These are phyloP conservation scores for Lactarius sanguifluus DNA, from an alignment of 768 basidiomycete species.

Conservation along the genomic window DNA sequence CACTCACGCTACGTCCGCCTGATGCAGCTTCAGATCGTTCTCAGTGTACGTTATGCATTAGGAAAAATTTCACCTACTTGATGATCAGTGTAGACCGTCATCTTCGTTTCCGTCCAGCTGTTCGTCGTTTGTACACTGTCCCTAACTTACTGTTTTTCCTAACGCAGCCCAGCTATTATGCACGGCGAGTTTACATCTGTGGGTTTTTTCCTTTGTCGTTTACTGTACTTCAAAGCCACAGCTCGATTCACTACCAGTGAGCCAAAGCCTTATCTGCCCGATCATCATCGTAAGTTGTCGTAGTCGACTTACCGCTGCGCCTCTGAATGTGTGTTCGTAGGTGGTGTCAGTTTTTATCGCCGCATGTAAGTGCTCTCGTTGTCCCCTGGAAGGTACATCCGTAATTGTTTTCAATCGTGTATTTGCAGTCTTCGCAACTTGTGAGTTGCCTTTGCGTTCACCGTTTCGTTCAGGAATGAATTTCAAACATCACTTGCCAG, in stretches of 20 bases:
- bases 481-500: conserved; percentile 33
- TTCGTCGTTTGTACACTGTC: neutral
- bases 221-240: neutral
- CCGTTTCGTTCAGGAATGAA: neutral
- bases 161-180: conserved; percentile 6
- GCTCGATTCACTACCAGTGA: conserved; percentile 1
- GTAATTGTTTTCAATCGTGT: neutral
- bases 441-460: conserved; percentile 27
- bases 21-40: neutral
- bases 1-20: neutral
- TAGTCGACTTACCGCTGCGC: neutral
- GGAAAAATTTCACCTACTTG: neutral
- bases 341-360: conserved; percentile 43
- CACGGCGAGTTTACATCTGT: conserved; percentile 13
- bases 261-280: neutral
- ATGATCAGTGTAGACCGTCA: neutral
- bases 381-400: neutral
- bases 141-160: neutral
- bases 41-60: conserved; percentile 1
- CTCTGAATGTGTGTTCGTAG: conserved; percentile 3
- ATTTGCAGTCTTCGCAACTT: conserved; percentile 27
- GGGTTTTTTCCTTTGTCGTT: neutral
- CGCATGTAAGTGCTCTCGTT: conserved; percentile 39
- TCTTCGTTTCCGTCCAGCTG: conserved; percentile 1
- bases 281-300: neutral